Conservation (phyloP, 1,139 yeast species). For the Geotrichum fermentans region DNA sequence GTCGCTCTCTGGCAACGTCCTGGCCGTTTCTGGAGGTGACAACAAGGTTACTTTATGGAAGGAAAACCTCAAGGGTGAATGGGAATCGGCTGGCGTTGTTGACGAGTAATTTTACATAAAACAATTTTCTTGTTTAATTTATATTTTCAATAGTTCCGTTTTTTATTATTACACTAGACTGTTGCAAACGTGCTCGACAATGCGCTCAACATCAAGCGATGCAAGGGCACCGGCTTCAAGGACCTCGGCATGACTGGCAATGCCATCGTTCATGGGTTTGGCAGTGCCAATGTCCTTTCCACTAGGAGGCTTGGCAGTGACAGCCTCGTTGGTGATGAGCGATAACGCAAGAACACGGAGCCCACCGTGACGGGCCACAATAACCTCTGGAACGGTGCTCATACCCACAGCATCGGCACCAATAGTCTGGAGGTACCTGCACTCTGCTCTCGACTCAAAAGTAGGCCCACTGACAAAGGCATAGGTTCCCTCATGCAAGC, state of each 20-base stretch:
- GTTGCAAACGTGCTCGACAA: conserved; percentile 63
- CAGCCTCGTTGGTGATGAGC: conserved; percentile 79
- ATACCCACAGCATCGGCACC: conserved; percentile 97
- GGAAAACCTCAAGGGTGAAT: conserved; percentile 84
- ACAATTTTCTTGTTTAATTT: background rate
- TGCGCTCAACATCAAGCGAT: conserved; percentile 67
- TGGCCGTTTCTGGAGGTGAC: conserved; percentile 95
- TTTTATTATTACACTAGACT: conserved; percentile 9
- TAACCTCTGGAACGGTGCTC: conserved; percentile 96
- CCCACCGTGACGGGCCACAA: conserved; percentile 85
- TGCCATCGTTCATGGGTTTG: conserved; percentile 47
- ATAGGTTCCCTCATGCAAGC: conserved; percentile 81
- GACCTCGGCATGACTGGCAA: conserved; percentile 88
- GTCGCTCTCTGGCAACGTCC: conserved; percentile 90
- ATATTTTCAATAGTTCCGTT: too few species aligned
- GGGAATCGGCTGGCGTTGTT: conserved; percentile 96
- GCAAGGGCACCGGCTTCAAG: conserved; percentile 77
- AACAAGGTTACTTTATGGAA: conserved; percentile 95
- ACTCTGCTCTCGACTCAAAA: conserved; percentile 89
- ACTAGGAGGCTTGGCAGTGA: conserved; percentile 69
- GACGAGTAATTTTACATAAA: conserved; percentile 50
- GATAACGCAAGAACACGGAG: conserved; percentile 78
- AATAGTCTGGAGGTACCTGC: conserved; percentile 59
- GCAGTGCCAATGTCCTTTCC: conserved; percentile 49
- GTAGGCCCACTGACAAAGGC: conserved; percentile 90